Percentiles rank a stretch among this genome's conserved stretches.
These are phyloP conservation scores for Ganoderma resinaceum DNA, from an alignment of 1,284 basidiomycete species.

Conservation along the genomic window DNA sequence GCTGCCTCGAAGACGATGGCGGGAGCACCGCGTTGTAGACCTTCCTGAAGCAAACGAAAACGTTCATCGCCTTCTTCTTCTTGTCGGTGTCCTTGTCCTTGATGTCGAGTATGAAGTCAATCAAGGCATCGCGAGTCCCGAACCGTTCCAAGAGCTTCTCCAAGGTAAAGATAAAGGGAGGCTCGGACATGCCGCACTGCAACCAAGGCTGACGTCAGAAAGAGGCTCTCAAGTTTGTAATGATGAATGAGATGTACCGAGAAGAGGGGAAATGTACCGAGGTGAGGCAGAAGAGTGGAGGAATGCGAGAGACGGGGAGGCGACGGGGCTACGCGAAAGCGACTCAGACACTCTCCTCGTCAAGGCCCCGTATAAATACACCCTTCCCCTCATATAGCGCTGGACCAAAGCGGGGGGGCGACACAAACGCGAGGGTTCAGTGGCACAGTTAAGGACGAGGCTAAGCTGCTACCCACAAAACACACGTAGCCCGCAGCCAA, in stretches of 20 bases:
- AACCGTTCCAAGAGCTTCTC: background rate
- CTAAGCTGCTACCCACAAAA: background rate
- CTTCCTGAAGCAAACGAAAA: background rate
- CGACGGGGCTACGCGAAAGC: background rate
- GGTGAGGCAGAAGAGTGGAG: background rate
- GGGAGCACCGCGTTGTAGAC: background rate
- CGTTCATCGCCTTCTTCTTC: background rate
- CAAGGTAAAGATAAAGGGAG: background rate
- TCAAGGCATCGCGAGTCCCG: background rate
- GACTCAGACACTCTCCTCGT: background rate
- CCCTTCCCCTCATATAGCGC: background rate
- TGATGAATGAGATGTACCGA: background rate
- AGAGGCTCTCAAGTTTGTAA: background rate
- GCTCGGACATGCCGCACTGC: background rate
- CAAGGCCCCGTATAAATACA: background rate
- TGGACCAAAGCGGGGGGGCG: background rate
- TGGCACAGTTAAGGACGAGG: background rate
- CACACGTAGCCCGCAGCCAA: background rate
- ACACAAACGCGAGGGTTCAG: background rate
- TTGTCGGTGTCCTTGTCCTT: background rate
- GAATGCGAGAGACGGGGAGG: background rate
- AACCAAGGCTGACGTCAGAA: background rate
- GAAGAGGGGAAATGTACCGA: background rate
- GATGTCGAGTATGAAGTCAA: background rate
- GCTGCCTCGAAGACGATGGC: background rate